Evolutionary conservation across 306 rosid genomes (phyloP).

Genomic region (Fagus crenata): DNA sequence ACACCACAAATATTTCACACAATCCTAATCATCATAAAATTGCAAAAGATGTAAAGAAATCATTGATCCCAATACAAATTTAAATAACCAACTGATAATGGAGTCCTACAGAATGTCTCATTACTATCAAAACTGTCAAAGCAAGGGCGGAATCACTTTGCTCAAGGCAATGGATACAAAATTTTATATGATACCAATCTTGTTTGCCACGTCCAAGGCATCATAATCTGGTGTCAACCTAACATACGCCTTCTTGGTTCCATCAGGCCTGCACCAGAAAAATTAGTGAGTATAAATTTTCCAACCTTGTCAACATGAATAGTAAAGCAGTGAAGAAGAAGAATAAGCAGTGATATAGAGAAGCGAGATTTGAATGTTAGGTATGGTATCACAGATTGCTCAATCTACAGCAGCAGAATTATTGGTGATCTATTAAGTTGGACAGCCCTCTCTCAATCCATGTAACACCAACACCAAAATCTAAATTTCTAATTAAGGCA

Average conservation of each 20-base stretch:
- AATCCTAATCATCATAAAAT: constrained; percentile 13
- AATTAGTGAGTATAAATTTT: neutral
- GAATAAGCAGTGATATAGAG: neutral
- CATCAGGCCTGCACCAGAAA: constrained; percentile 70
- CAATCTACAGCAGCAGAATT: neutral
- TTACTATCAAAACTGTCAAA: constrained; percentile 48
- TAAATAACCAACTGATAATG: constrained; percentile 11
- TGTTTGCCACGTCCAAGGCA: constrained; percentile 94
- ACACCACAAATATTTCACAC: neutral
- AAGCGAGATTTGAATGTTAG: neutral
- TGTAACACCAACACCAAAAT: neutral
- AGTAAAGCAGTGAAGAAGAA: neutral
- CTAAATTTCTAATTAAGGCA: neutral
- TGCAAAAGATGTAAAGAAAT: constrained; percentile 26
- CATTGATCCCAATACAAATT: constrained; percentile 27
- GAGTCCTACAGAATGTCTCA: constrained; percentile 28
- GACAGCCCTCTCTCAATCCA: neutral
- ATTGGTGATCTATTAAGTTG: neutral
- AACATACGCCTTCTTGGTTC: constrained; percentile 92
- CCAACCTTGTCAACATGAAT: neutral
- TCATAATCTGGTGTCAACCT: constrained; percentile 83
- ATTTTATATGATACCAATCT: constrained; percentile 80
- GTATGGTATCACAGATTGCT: neutral
- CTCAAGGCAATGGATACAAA: constrained; percentile 15
- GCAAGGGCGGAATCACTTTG: constrained; percentile 23